phyloP scores from a whole-genome alignment of 345 rosid species.

The Physaria fendleri region DNA sequence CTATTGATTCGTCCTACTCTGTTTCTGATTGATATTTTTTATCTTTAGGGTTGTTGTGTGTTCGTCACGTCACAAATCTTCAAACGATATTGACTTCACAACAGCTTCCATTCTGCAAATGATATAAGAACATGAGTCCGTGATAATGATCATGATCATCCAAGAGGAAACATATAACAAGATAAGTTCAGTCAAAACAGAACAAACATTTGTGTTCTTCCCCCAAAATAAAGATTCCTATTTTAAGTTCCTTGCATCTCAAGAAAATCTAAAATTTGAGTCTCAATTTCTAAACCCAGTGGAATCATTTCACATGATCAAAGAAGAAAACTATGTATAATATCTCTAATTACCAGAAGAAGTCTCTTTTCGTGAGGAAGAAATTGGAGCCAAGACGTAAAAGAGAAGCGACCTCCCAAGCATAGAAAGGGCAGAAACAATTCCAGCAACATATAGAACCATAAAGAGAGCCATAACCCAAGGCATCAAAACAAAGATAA shows the following conservation, averaged over 20 bases:
- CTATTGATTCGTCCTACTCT: neutral
- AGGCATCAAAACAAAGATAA: constrained; percentile 80
- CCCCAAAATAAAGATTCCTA: neutral
- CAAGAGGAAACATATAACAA: neutral
- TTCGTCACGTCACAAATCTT: constrained; percentile 6
- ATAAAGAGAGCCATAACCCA: constrained; percentile 76
- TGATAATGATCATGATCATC: neutral
- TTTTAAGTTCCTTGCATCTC: neutral
- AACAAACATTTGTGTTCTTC: neutral
- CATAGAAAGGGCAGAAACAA: constrained; percentile 64
- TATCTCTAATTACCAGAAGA: constrained; percentile 39
- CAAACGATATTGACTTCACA: too few species aligned
- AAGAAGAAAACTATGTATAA: neutral
- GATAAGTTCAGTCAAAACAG: neutral
- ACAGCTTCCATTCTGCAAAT: constrained; percentile 22
- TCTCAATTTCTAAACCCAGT: neutral
- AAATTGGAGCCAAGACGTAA: constrained; percentile 42
- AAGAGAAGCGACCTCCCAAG: constrained; percentile 55
- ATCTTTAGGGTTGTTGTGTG: neutral
- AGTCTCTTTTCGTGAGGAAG: constrained; percentile 41
- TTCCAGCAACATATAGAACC: constrained; percentile 71
- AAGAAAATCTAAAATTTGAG: neutral
- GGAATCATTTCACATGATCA: neutral
- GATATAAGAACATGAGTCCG: neutral
- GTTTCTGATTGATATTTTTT: neutral